Evolutionary conservation across 2,329 filamentous ascomycete species (phyloP), one percentile per base, ranked within the genome.

Genomic region (Golovinomyces cichoracearum): DNA sequence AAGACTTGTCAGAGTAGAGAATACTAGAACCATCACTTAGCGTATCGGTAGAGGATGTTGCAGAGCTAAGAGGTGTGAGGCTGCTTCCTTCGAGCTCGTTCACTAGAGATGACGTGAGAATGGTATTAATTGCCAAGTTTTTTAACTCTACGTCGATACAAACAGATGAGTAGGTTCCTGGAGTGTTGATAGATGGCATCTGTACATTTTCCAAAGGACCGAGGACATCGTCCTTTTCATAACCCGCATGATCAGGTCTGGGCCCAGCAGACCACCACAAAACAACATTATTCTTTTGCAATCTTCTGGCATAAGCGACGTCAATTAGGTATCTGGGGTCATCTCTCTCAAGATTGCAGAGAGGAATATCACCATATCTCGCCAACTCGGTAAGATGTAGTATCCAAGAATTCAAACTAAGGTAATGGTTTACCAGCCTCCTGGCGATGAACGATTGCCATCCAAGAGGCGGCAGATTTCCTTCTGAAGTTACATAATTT

Each of bases 41-140:
- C 0, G 66, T 68, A 25, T 77, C 72, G 50, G 80, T 76, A 0
- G 69, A 64, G 10, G 72, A 70, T 6, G 72, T 73, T 1, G 79
- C 78, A 21, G 82, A 78, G 56, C 93, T 93, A 61, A 94, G 82
- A 0, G 85, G 78, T 21, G 92, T 73, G 0, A 82, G 83, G 56
- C 95, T 85, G 3, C 79, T 77, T 0, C 88, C 88, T 60, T 98
- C 90, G 1, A 93, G 76, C 55, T 95, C 90, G 57, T 94, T 95
- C 68, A 98, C 86, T 9, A 99, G 73, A 0, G 90, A 93, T 0
- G 88, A 93, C 0, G 90, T 94, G 17, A 99, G 69, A 45, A 99
- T 92, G 0, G 92, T 98, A 65, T 98, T 98, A 65, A 98, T 95
- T 4, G 85, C 81, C 13, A 99, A 71, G 58, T 98, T 98, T 42